Base-by-base conservation (phyloP, 495 filamentous ascomycete species). In the Chaetomidium leptoderma region DNA sequence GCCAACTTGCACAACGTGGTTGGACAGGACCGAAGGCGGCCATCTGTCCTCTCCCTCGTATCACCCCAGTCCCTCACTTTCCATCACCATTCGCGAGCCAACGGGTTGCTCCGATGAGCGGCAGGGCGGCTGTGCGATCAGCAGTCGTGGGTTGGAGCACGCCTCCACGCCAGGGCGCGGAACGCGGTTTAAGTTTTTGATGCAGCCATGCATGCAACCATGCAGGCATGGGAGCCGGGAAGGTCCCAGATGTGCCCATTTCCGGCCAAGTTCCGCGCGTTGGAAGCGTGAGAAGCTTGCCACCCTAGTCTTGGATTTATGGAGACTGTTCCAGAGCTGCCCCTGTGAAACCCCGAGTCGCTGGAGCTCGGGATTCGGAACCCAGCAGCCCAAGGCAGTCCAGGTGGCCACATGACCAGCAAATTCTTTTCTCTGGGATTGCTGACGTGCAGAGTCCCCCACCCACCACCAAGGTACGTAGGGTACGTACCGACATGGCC, bases 361-460 rank as follows among this genome's bases (percentile, higher is more conserved):
- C 40, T 30, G 9, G 44, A 19, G 35, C 26, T 48, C 54, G 54
- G 54, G 54, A 40, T 48, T 57, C 54, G 54, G 43, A 45, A 40
- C 19, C 33, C 24, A 30, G 37, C n/a, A 11, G 16, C 9, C 17
- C 37, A 40, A n/a, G 17, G 54, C 16, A 10, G 24, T 32, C n/a
- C 1, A 37, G 35, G 23, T 42, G 35, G 44, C 33, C 54, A 57
- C 54, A 57, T 43, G 44, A 57, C 45, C 26, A 10, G 21, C 24
- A 50, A 42, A 24, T 42, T 44, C 24, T 44, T 24, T 30, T 53
- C 23, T n/a, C 32, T 21, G 33, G 16, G 33, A 39, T 23, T 40
- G 44, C 54, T 37, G 43, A 54, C 52, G 30, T 11, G 19, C 21
- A 43, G 27, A 2, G 17, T 4, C n/a, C n/a, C n/a, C n/a, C n/a